Conservation (phyloP, 305 asterid genomes). For the Solanum aculeatissimum region DNA sequence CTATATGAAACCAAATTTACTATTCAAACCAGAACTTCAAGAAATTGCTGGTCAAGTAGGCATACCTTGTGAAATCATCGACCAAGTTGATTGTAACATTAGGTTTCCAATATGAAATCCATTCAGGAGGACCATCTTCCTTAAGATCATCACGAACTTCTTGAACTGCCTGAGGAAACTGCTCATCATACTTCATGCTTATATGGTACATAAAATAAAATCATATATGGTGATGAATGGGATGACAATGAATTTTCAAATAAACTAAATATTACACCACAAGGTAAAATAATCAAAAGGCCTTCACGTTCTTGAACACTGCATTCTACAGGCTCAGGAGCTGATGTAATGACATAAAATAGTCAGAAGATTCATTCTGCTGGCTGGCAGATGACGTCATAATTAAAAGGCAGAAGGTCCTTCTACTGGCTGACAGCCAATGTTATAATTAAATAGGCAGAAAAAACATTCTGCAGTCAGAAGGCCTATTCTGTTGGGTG, state of each 20-base stretch:
- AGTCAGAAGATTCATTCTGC: background rate
- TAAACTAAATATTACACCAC: background rate
- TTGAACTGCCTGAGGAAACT: constrained; percentile 38
- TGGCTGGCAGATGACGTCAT: background rate
- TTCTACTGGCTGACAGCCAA: background rate
- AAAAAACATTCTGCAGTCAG: background rate
- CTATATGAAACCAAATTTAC: background rate
- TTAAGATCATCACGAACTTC: constrained; percentile 41
- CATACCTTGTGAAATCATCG: constrained; percentile 87
- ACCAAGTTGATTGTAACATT: constrained; percentile 86
- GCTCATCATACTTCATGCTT: background rate
- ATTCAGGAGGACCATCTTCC: constrained; percentile 56
- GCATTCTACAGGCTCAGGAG: background rate
- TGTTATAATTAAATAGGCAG: background rate
- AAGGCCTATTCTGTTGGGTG: background rate
- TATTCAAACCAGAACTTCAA: background rate
- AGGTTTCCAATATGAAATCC: constrained; percentile 92
- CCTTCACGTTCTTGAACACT: too few relatives aligned
- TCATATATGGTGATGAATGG: background rate
- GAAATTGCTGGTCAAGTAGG: background rate
- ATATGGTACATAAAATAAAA: background rate
- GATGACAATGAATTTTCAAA: background rate
- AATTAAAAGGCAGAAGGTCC: background rate
- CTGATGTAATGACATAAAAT: background rate
- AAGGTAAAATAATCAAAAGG: background rate